Base-by-base conservation (phyloP, 306 rosid species). In the Sicyos baderoa region DNA sequence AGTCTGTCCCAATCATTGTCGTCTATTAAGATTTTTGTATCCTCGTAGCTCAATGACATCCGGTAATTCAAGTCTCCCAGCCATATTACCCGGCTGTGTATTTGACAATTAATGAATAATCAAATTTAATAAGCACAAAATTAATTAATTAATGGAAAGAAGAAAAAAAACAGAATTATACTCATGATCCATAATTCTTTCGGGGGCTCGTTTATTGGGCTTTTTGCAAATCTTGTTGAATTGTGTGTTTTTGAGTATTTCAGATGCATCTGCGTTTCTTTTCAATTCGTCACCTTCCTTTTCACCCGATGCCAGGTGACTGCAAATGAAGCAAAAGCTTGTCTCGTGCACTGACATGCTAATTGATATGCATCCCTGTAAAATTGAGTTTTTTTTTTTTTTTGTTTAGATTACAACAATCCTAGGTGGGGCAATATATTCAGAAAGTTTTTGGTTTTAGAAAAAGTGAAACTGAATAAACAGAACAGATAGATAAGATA, bases 241-340 rank as follows among this genome's bases (percentile, higher is more conserved):
- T 32, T 87, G 96, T 16, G 81, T 82, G 73, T 83, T 55, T 78
- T 83, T 92, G 13, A 89, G 86, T 32, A 92, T 92, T 85, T 92
- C 98, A 29, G 76, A 54, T 53, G 86, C 98, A 75, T 92, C 98
- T 2, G 91, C 73, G 61, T 92, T 92, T 78, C 98, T 86, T 82
- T 40, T 87, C 10, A 89, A 70, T 82, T 89, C 98, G 61, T 92
- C 96, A 0, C 98, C 98, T 56, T 89, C 98, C 79, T 92, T 92
- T 82, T 92, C 98, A 63, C 98, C 98, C 3, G 98, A 92, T 70
- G 98, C 98, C 88, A 92, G 81, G 77, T 92, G 98, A 77, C 98
- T 86, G 78, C 98, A 92, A 37, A 89, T 86, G 75, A 92, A 86
- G 83, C 98, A 92, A 75, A 89, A 86, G 76, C 87, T 92, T 53